phyloP scores from a whole-genome alignment of 352 stramenopile species.

The Phytopythium litorale region DNA sequence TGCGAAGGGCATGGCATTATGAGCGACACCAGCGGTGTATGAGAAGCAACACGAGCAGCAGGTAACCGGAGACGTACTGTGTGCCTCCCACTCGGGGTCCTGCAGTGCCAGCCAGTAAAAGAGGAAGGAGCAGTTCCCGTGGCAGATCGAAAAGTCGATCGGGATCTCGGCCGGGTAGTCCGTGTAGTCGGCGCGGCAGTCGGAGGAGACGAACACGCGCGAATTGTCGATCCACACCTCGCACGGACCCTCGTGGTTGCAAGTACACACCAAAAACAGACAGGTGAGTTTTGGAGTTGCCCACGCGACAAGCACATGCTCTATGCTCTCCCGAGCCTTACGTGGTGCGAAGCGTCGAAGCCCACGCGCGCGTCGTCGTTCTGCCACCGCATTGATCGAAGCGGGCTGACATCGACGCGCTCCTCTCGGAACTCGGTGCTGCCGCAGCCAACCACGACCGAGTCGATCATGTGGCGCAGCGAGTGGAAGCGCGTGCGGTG shows the following conservation, averaged over 20 bases:
- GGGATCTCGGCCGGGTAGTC: conserved; percentile 43
- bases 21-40: not conserved
- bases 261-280: too few species aligned
- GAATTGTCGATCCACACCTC: conserved; percentile 45
- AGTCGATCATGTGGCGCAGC: conserved; percentile 33
- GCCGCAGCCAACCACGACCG: conserved; percentile 18
- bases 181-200: conserved; percentile 34
- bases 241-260: conserved; percentile 24
- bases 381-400: conserved; percentile 41
- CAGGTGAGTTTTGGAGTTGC: not conserved
- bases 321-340: not conserved
- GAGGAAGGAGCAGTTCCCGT: conserved; percentile 37
- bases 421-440: conserved; percentile 12
- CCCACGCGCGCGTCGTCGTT: conserved; percentile 36
- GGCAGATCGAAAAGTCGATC: conserved; percentile 48
- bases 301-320: not conserved
- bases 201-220: conserved; percentile 28
- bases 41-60: not conserved
- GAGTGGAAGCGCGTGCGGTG: conserved; percentile 26
- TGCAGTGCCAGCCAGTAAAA: conserved; percentile 68
- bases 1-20: not conserved
- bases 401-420: conserved; percentile 27
- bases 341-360: conserved; percentile 41
- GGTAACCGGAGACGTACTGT: conserved; percentile 24
- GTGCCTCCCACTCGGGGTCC: conserved; percentile 46